Conservation (phyloP, 371 early-diverging fungal species). For the Mortierella sp. region DNA sequence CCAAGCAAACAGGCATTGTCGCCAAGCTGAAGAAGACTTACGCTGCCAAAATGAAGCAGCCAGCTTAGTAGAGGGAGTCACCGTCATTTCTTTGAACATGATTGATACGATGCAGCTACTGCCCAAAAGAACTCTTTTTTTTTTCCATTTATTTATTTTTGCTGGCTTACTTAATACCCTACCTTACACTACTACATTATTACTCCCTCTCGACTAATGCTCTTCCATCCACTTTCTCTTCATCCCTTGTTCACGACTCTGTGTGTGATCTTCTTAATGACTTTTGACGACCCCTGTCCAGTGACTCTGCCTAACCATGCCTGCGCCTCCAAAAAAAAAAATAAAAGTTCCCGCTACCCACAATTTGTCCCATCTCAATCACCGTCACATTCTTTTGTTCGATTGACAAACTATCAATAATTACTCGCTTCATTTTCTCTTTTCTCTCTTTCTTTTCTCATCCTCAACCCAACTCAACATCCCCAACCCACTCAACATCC, state of each 20-base stretch:
- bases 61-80: not conserved
- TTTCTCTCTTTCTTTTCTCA: not conserved
- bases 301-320: slow-evolving; percentile 4
- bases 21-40: slow-evolving; percentile 33
- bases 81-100: not conserved
- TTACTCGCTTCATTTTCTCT: not conserved
- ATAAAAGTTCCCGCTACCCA: not conserved
- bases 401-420: too few species aligned
- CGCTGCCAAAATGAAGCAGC: slow-evolving; percentile 11
- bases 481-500: not conserved
- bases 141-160: not conserved
- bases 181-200: not conserved
- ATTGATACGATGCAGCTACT: not conserved
- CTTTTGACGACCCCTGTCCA: not conserved
- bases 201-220: not conserved
- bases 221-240: not conserved
- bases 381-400: not conserved
- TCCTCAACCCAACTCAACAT: not conserved
- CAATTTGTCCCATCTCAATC: not conserved
- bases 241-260: not conserved
- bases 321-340: slow-evolving; percentile 10
- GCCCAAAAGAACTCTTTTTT: not conserved
- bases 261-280: not conserved
- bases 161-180: not conserved
- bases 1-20: slow-evolving; percentile 33